Conservation (phyloP, 495 filamentous ascomycete species). For the Parmelia sp. region DNA sequence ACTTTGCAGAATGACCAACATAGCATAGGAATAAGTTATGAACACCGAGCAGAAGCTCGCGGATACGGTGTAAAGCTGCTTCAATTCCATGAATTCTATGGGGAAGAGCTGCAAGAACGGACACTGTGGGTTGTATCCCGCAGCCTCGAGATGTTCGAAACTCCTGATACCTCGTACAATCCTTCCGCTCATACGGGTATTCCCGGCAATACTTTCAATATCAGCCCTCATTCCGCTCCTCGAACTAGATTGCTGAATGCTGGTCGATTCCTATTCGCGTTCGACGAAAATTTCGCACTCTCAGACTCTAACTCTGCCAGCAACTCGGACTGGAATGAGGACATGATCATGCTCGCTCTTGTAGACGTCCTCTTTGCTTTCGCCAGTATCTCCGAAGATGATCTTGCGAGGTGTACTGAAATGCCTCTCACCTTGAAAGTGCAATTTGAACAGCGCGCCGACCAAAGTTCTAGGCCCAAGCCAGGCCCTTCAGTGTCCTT, state of each 20-base stretch:
- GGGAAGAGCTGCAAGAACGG: background rate
- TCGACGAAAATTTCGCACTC: background rate
- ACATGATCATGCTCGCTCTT: background rate
- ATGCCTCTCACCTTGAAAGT: slow-evolving; percentile 11
- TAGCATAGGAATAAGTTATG: background rate
- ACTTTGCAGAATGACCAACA: slow-evolving; percentile 5
- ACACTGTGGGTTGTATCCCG: background rate
- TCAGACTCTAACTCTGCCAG: background rate
- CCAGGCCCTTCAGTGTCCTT: background rate
- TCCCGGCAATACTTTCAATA: too few relatives aligned
- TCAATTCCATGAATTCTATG: background rate
- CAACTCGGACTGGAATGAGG: background rate
- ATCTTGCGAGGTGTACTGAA: slow-evolving; percentile 11
- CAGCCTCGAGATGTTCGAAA: background rate
- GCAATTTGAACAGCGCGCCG: too few relatives aligned
- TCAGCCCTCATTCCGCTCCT: background rate
- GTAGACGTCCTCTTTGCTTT: slow-evolving; percentile 5
- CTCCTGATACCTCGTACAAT: background rate
- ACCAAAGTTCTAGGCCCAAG: too few relatives aligned
- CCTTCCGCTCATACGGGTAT: background rate
- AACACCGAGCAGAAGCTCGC: slow-evolving; percentile 16
- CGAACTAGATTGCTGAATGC: background rate
- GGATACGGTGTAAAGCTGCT: slow-evolving; percentile 16
- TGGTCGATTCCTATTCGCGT: slow-evolving; percentile 7
- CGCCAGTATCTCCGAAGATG: slow-evolving; percentile 7